These are phyloP conservation scores for Globisporangium perplexum DNA, from an alignment of 352 stramenopile genomes.

Conservation along the genomic window DNA sequence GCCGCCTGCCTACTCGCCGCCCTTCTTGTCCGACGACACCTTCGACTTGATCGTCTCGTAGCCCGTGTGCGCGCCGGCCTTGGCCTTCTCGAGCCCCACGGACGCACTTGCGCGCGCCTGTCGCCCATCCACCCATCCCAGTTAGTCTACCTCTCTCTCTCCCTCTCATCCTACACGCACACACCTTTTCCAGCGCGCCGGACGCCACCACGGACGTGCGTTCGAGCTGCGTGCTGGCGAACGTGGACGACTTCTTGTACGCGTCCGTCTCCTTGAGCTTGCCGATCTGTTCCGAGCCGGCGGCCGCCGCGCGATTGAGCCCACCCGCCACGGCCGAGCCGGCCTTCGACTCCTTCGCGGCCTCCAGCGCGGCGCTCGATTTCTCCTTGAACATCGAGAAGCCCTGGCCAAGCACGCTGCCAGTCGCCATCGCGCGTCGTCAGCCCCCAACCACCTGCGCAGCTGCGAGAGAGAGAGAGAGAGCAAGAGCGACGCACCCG, in stretches of 20 bases:
- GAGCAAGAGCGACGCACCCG: slow-evolving; percentile 70
- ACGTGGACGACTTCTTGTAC: slow-evolving; percentile 76
- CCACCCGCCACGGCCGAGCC: slow-evolving; percentile 60
- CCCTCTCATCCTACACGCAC: background rate
- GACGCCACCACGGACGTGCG: slow-evolving; percentile 61
- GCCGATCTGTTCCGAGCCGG: slow-evolving; percentile 64
- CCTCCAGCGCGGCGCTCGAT: slow-evolving; percentile 58
- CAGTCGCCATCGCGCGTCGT: background rate
- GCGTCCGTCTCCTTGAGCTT: slow-evolving; percentile 83
- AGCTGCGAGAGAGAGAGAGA: no score
- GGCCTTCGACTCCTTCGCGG: slow-evolving; percentile 74
- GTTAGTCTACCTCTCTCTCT: background rate
- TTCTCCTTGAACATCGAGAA: slow-evolving; percentile 74
- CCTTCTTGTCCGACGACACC: slow-evolving; percentile 55
- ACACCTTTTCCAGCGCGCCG: slow-evolving; percentile 64
- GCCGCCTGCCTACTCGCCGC: slow-evolving; percentile 20
- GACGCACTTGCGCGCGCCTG: slow-evolving; percentile 59
- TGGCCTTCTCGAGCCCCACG: slow-evolving; percentile 73
- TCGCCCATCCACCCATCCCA: no score
- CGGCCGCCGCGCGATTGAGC: slow-evolving; percentile 51
- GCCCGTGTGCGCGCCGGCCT: slow-evolving; percentile 56
- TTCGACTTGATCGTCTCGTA: slow-evolving; percentile 80
- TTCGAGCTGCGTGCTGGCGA: slow-evolving; percentile 53
- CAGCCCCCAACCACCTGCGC: no score
- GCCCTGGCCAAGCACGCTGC: slow-evolving; percentile 61